A percentile compares a stretch with the other conserved stretches of the same genome.
Conservation (phyloP, 495 filamentous ascomycete species). For the Tetracladium setigerum region DNA sequence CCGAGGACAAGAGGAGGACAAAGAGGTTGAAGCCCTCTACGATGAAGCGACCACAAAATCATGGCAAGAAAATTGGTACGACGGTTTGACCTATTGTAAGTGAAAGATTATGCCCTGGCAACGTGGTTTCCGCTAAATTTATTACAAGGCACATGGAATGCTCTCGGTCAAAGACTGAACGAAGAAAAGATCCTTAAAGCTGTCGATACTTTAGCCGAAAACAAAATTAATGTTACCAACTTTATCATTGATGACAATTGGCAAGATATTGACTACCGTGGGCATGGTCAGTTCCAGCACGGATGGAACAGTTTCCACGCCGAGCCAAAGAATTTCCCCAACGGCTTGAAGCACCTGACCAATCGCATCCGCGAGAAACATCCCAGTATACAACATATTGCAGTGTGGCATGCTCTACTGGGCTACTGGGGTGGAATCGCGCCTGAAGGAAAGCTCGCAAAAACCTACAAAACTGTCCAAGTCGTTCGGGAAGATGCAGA, state of each 20-base stretch:
- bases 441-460: conserved; percentile 60
- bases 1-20: conserved; percentile 28
- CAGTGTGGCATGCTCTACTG: conserved; percentile 92
- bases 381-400: conserved; percentile 72
- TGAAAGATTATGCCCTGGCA: background rate
- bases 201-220: conserved; percentile 58
- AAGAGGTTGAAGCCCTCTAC: conserved; percentile 35
- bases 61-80: conserved; percentile 85
- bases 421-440: conserved; percentile 94
- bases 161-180: conserved; percentile 71
- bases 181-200: conserved; percentile 73
- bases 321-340: conserved; percentile 69
- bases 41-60: conserved; percentile 37
- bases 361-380: conserved; percentile 59
- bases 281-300: conserved; percentile 40
- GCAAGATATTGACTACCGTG: conserved; percentile 63
- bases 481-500: conserved; percentile 44
- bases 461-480: conserved; percentile 68
- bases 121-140: background rate
- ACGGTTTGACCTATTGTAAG: conserved; percentile 64
- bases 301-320: conserved; percentile 73
- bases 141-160: conserved; percentile 77
- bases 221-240: conserved; percentile 68
- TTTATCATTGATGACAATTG: conserved; percentile 96
- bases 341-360: conserved; percentile 64